Evolutionary conservation across 306 rosid genomes (phyloP).

Genomic region (Cicer pinnatifidum): DNA sequence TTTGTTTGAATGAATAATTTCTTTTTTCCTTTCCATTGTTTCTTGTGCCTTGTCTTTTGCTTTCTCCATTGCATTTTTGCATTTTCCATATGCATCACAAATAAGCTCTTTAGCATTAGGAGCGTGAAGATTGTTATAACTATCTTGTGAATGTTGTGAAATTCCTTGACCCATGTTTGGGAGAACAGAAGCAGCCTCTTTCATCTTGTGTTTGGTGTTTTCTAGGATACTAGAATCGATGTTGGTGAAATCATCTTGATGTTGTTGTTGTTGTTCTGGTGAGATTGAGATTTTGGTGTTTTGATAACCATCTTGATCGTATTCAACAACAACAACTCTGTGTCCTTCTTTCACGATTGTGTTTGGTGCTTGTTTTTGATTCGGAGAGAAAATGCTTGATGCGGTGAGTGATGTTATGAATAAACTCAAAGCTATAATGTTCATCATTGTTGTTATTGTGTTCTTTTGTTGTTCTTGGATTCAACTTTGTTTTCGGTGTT

Average conservation of each 20-base stretch:
- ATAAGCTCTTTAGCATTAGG: conserved; percentile 60
- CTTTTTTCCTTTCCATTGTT: conserved; percentile 20
- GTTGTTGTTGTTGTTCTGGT: conserved; percentile 41
- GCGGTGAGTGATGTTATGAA: conserved; percentile 58
- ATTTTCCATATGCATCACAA: conserved; percentile 71
- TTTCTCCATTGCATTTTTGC: conserved; percentile 61
- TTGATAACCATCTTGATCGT: conserved; percentile 57
- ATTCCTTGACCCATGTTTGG: conserved; percentile 52
- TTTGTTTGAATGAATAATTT: neutral
- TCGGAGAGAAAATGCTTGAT: conserved; percentile 65
- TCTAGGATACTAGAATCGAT: neutral
- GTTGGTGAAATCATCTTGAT: neutral
- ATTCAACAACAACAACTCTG: conserved; percentile 72
- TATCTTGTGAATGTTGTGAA: conserved; percentile 11
- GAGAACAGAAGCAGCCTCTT: conserved; percentile 51
- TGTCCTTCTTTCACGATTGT: conserved; percentile 73
- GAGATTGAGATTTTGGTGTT: conserved; percentile 74
- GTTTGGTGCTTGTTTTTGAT: conserved; percentile 45
- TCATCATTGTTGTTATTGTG: conserved; percentile 56
- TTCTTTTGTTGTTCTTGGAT: neutral
- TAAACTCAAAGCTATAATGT: conserved; percentile 58
- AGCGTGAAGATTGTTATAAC: neutral
- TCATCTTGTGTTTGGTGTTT: conserved; percentile 43
- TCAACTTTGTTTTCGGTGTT: neutral
- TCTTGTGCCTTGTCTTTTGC: conserved; percentile 51